Evolutionary conservation across 163 green algal species (phyloP).

Genomic region (Trebouxia gelatinosa): DNA sequence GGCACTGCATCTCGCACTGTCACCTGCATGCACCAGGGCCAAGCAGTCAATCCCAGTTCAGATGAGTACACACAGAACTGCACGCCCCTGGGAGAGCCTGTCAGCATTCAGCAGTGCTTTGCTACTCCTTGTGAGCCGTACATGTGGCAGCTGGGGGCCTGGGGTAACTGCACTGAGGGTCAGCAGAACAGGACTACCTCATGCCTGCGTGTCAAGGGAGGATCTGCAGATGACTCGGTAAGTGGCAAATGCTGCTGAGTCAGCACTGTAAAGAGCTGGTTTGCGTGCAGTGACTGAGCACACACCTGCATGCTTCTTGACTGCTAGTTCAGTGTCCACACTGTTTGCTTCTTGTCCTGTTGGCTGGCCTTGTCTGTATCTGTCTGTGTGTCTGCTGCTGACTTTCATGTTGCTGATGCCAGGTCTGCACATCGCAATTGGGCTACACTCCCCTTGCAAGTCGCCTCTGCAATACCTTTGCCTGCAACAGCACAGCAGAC

Average conservation of each 20-base stretch:
- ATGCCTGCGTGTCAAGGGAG: constrained; percentile 24
- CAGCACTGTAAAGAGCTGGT: neutral
- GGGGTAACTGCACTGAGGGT: constrained; percentile 21
- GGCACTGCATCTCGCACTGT: constrained; percentile 27
- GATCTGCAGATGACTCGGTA: constrained; percentile 13
- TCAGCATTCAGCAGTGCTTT: constrained; percentile 17
- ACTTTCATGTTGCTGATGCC: neutral
- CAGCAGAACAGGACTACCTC: constrained; percentile 17
- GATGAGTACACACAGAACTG: constrained; percentile 16
- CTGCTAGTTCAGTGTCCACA: neutral
- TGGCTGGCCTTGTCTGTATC: no score
- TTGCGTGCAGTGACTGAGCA: no score
- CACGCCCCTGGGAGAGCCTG: constrained; percentile 12
- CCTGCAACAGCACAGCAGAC: constrained; percentile 30
- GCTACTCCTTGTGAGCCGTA: constrained; percentile 22
- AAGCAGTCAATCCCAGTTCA: neutral
- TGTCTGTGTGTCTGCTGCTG: neutral
- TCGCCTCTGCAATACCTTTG: constrained; percentile 32
- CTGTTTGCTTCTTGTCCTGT: neutral
- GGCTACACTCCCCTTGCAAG: constrained; percentile 25
- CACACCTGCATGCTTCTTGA: neutral
- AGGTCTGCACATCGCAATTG: constrained; percentile 20
- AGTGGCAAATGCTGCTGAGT: neutral
- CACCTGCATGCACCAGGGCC: constrained; percentile 26
- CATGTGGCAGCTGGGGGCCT: constrained; percentile 23